phyloP scores from a whole-genome alignment of 2,329 filamentous ascomycete genomes.

The Colletotrichum sp. region DNA sequence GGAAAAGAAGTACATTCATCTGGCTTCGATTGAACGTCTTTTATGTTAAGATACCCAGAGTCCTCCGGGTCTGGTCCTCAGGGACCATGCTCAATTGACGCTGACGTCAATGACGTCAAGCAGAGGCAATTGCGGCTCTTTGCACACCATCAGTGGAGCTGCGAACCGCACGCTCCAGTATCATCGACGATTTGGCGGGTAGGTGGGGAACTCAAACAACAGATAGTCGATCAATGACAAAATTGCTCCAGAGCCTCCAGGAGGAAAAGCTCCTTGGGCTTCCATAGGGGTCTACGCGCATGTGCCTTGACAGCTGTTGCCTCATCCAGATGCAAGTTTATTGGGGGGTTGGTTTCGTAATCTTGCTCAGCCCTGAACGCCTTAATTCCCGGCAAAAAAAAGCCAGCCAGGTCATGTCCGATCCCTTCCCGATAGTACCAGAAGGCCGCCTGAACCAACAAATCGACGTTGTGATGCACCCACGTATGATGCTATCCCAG shows the following conservation, averaged over 20 bases:
- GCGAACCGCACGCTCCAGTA: not conserved
- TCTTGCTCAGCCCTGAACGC: constrained; percentile 17
- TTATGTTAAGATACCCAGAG: not conserved
- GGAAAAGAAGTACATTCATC: no score
- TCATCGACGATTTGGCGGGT: constrained; percentile 9
- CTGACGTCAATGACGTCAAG: constrained; percentile 26
- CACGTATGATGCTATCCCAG: not conserved
- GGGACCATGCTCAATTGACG: not conserved
- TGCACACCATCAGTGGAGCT: constrained; percentile 12
- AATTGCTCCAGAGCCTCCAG: not conserved
- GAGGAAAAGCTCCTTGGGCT: constrained; percentile 6
- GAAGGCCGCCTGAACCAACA: not conserved
- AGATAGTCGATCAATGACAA: constrained; percentile 12
- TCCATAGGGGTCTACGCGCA: not conserved
- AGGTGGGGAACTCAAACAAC: constrained; percentile 14
- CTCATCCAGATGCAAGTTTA: constrained; percentile 1
- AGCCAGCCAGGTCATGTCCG: constrained; percentile 1
- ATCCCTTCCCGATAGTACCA: constrained; percentile 1
- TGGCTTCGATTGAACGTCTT: not conserved
- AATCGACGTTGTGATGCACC: constrained; percentile 3
- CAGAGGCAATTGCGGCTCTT: constrained; percentile 18
- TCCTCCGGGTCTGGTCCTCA: not conserved
- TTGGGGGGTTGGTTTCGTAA: constrained; percentile 1
- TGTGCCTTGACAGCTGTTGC: not conserved
- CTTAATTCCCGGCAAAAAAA: constrained; percentile 1